These are phyloP conservation scores for Umbelopsis sp. DNA, from an alignment of 192 early-diverging fungal genomes.

Conservation along the genomic window DNA sequence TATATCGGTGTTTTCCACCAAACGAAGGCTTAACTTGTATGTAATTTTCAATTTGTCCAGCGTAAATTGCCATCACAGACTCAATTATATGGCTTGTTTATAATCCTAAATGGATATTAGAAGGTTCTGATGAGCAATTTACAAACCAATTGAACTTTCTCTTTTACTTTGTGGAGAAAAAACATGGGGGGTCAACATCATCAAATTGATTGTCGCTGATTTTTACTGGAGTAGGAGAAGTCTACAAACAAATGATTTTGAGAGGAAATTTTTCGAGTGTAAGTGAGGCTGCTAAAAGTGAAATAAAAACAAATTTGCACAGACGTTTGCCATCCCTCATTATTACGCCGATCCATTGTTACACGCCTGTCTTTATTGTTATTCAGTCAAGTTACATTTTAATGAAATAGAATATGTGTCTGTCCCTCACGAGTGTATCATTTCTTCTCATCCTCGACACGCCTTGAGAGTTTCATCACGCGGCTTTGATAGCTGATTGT, in stretches of 20 bases:
- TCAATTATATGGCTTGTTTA: neutral
- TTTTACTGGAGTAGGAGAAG: too few relatives aligned
- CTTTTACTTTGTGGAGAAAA: neutral
- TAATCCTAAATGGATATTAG: neutral
- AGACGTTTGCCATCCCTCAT: too few relatives aligned
- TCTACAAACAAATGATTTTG: too few relatives aligned
- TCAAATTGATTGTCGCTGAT: too few relatives aligned
- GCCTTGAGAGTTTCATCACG: neutral
- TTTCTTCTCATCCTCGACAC: neutral
- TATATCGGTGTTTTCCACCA: neutral
- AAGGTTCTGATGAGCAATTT: neutral
- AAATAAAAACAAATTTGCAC: too few relatives aligned
- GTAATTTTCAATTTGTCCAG: slow-evolving; percentile 12
- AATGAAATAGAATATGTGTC: too few relatives aligned
- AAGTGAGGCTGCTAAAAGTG: too few relatives aligned
- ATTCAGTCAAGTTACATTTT: too few relatives aligned
- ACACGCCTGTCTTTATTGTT: too few relatives aligned
- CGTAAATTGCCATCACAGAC: slow-evolving; percentile 6
- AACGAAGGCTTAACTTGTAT: neutral
- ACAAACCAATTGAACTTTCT: neutral
- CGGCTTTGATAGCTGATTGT: neutral
- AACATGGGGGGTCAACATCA: neutral
- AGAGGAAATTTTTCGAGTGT: too few relatives aligned
- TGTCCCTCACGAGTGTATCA: too few relatives aligned
- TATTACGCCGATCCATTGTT: too few relatives aligned